Conservation (phyloP, 257 asterid genomes). For the Avicennia marina region DNA sequence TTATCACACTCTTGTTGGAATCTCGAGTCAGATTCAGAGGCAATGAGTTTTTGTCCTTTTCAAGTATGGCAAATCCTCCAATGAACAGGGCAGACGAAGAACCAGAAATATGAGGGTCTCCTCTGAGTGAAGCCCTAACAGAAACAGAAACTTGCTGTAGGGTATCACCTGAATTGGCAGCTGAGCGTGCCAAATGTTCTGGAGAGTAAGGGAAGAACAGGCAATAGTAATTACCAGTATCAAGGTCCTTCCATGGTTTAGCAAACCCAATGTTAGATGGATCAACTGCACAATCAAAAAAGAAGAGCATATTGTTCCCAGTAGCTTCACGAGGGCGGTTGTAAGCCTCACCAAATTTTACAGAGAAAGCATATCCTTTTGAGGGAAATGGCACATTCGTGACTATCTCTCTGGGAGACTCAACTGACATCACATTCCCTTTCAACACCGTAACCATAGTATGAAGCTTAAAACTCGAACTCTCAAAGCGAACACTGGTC, state of each 20-base stretch:
- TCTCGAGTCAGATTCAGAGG: slow-evolving; percentile 51
- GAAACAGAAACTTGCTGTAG: slow-evolving; percentile 39
- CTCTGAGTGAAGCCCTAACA: slow-evolving; percentile 55
- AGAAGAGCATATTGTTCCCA: slow-evolving; percentile 16
- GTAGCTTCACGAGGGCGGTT: slow-evolving; percentile 22
- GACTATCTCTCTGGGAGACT: slow-evolving; percentile 62
- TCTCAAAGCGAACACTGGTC: slow-evolving; percentile 40
- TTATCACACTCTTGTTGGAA: slow-evolving; percentile 40
- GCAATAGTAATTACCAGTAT: slow-evolving; percentile 48
- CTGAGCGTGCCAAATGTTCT: slow-evolving; percentile 41
- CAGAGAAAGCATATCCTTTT: slow-evolving; percentile 65
- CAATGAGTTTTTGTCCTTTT: slow-evolving; percentile 38
- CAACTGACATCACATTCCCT: slow-evolving; percentile 42
- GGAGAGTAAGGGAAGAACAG: slow-evolving; percentile 79
- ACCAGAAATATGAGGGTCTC: slow-evolving; percentile 44
- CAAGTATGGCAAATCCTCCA: slow-evolving; percentile 66
- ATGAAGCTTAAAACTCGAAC: slow-evolving; percentile 45
- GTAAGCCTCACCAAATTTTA: slow-evolving; percentile 35
- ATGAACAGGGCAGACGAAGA: slow-evolving; percentile 75
- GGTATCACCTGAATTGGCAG: slow-evolving; percentile 29
- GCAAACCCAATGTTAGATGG: slow-evolving; percentile 64
- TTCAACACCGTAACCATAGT: slow-evolving; percentile 60
- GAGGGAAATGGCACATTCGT: slow-evolving; percentile 69
- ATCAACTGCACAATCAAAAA: slow-evolving; percentile 55
- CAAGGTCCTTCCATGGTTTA: slow-evolving; percentile 66